Evolutionary conservation across 169 alveolate species (phyloP).

Genomic region (Theileria annulata): DNA sequence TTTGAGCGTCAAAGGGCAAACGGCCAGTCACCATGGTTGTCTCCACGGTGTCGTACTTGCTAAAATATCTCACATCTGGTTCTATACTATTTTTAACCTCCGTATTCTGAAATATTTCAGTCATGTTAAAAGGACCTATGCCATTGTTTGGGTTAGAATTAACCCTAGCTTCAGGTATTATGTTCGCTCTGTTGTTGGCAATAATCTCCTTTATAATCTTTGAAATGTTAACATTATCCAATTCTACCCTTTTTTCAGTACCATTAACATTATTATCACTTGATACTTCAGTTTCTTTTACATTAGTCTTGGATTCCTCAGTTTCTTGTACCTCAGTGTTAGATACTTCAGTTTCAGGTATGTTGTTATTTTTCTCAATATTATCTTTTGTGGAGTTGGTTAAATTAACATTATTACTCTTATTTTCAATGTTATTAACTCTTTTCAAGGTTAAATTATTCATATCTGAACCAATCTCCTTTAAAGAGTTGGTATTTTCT

Average conservation of each 20-base stretch:
- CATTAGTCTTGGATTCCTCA: neutral
- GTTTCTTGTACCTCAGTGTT: neutral
- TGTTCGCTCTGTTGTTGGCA: neutral
- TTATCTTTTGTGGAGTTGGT: neutral
- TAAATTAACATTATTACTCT: neutral
- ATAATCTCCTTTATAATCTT: neutral
- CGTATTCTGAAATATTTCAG: neutral
- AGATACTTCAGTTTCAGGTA: neutral
- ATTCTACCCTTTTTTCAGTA: neutral
- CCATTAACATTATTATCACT: neutral
- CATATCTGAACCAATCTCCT: neutral
- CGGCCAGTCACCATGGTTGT: neutral
- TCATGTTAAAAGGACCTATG: neutral
- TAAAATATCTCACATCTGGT: neutral
- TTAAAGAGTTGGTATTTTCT: neutral
- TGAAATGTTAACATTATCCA: neutral
- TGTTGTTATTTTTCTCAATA: neutral
- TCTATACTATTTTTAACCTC: neutral
- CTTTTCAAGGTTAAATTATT: neutral
- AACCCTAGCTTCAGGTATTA: neutral
- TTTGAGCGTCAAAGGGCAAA: neutral
- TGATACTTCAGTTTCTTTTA: too few relatives aligned
- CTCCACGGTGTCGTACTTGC: neutral
- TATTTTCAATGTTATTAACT: neutral
- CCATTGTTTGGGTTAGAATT: neutral